Percentiles rank a stretch among this genome's conserved stretches.
Evolutionary conservation across 2,329 filamentous ascomycete species (phyloP).

Genomic region (Bipolaris cookei): DNA sequence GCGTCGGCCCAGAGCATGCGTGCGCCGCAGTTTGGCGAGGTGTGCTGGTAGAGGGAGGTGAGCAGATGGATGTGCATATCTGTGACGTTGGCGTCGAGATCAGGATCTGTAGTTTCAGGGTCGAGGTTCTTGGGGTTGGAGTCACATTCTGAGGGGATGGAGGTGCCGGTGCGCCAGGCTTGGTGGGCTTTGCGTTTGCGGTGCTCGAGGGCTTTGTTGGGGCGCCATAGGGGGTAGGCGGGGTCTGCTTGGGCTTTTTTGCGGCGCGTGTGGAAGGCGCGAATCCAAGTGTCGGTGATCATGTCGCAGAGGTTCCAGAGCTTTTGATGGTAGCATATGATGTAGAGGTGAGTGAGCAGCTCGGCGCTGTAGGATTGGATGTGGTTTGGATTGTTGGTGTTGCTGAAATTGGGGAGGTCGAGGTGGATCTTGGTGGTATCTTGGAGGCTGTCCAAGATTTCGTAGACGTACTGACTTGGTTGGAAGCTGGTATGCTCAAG

Average conservation of each 20-base stretch:
- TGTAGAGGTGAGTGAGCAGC: slow-evolving; percentile 35
- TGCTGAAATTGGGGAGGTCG: slow-evolving; percentile 27
- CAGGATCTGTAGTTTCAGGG: slow-evolving; percentile 20
- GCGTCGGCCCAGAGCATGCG: slow-evolving; percentile 44
- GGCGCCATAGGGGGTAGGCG: slow-evolving; percentile 19
- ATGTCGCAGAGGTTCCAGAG: slow-evolving; percentile 37
- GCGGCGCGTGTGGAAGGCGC: slow-evolving; percentile 34
- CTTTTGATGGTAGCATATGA: slow-evolving; percentile 24
- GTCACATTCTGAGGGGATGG: slow-evolving; percentile 10
- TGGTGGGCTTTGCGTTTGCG: not conserved
- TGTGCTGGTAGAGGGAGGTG: slow-evolving; percentile 32
- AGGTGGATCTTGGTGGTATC: slow-evolving; percentile 7
- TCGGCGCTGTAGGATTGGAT: slow-evolving; percentile 27
- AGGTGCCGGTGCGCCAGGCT: not conserved
- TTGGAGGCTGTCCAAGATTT: slow-evolving; percentile 1
- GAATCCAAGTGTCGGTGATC: slow-evolving; percentile 45
- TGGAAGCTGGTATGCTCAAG: not conserved
- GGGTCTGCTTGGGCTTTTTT: not conserved
- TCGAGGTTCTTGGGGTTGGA: slow-evolving; percentile 12
- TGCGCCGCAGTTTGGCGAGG: slow-evolving; percentile 26
- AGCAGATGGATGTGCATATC: slow-evolving; percentile 21
- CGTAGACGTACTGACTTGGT: slow-evolving; percentile 1
- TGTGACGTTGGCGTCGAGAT: slow-evolving; percentile 17
- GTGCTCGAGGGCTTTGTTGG: slow-evolving; percentile 18
- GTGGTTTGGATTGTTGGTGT: not conserved